These are phyloP conservation scores for Boechera stricta DNA, from an alignment of 345 rosid genomes.

Conservation along the genomic window DNA sequence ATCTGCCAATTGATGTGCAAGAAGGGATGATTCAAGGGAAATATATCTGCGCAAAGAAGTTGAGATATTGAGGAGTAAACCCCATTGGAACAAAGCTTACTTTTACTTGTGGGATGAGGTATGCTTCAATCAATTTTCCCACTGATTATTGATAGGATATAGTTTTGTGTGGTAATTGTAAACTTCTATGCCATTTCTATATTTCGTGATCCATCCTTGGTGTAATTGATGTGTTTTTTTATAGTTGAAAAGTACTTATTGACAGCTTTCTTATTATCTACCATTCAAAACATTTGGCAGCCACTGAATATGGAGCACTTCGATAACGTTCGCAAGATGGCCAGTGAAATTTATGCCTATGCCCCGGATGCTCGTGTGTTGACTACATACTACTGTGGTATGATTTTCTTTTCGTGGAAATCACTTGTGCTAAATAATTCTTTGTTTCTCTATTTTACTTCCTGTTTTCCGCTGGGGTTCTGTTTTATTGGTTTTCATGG, in stretches of 20 bases:
- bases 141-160: neutral
- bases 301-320: constrained; percentile 95
- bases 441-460: neutral
- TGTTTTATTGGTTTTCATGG: neutral
- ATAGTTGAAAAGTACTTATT: constrained; percentile 2
- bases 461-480: neutral
- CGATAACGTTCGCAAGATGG: constrained; percentile 75
- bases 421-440: constrained; percentile 13
- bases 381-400: constrained; percentile 94
- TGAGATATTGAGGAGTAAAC: constrained; percentile 81
- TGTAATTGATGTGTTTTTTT: constrained; percentile 21
- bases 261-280: constrained; percentile 31
- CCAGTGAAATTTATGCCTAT: constrained; percentile 80
- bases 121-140: neutral
- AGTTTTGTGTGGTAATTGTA: neutral
- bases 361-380: constrained; percentile 97
- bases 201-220: constrained; percentile 3
- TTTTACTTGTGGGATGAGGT: constrained; percentile 99
- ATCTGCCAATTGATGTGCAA: constrained; percentile 48
- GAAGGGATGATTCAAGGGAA: constrained; percentile 67
- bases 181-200: constrained; percentile 2
- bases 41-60: constrained; percentile 86
- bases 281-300: constrained; percentile 49
- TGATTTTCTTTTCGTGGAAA: constrained; percentile 31
- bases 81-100: constrained; percentile 97